Evolutionary conservation across 1,139 yeast species (phyloP), one percentile per base, ranked within the genome.

Genomic region (Blastobotrys illinoisensis): DNA sequence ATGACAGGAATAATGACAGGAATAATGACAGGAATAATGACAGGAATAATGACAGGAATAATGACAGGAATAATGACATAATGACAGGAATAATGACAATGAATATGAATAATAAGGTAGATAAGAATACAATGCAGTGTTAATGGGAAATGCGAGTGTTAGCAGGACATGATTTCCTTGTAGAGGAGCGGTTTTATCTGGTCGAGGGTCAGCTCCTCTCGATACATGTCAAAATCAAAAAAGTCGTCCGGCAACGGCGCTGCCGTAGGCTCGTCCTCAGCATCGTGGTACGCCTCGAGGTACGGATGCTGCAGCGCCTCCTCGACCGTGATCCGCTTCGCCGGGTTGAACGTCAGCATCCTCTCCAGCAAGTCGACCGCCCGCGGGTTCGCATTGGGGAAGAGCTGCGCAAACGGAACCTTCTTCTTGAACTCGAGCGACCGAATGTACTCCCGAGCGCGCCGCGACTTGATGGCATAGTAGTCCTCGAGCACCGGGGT

Each of bases 281-380:
- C 85, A 62, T 87, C 95, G 69, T 91, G 96, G 70, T 90, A 93
- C 14, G 83, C 76, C 51, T 76, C 75, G 56, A 93, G 74, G 70
- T 90, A 93, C 1, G 96, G 95, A 68, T 93, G 98, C 54, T 75
- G 74, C 52, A 91, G 75, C 0, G 97, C 96, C 60, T 87, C 86
- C 48, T 81, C 86, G 2, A 88, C 96, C 1, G 88, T 81, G 57
- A 89, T 81, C 60, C 99, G 76, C 63, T 84, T 81, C 23, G 75
- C 74, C 0, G 97, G 97, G 69, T 89, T 87, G 71, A 93, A 91
- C 4, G 85, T 79, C 51, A 91, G 77, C 72, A 93, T 77, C 63
- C 78, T 82, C 60, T 84, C 86, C 64, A 93, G 72, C 56, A 91
- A 74, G 64, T 91, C 97, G 51, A 91, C 71, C 0, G 95, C 97